These are phyloP conservation scores for Testicularia cyperi DNA, from an alignment of 1,284 basidiomycete genomes.

Conservation along the genomic window DNA sequence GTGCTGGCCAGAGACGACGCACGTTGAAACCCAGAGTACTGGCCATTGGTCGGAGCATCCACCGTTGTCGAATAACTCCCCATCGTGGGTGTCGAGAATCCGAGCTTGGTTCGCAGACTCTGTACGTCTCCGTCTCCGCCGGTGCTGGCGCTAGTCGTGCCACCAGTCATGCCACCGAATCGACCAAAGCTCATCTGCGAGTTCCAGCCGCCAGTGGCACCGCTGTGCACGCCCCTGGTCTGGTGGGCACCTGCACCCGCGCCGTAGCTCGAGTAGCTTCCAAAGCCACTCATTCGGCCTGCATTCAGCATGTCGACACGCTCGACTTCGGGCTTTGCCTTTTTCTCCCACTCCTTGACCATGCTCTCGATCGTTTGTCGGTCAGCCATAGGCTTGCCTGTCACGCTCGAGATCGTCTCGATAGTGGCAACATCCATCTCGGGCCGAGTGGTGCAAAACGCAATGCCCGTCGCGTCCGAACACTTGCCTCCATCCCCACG, in stretches of 20 bases:
- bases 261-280: conserved; percentile 24
- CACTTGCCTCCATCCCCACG: conserved; percentile 7
- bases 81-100: conserved; percentile 7
- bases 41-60: conserved; percentile 9
- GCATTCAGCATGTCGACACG: conserved; percentile 24
- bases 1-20: conserved; percentile 17
- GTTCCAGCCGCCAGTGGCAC: conserved; percentile 30
- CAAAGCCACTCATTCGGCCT: conserved; percentile 24
- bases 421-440: conserved; percentile 7
- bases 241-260: conserved; percentile 19
- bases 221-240: conserved; percentile 19
- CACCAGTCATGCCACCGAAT: too few species aligned
- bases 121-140: too few species aligned
- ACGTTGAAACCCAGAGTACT: conserved; percentile 21
- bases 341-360: conserved; percentile 13
- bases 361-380: conserved; percentile 4
- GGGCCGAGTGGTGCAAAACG: conserved; percentile 21
- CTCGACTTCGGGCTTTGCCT: conserved; percentile 12
- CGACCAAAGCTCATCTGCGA: conserved; percentile 27
- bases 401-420: conserved; percentile 14
- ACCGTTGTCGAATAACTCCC: conserved; percentile 25
- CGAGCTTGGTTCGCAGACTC: too few species aligned
- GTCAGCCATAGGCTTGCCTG: conserved; percentile 7
- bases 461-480: conserved; percentile 15
- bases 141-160: too few species aligned